A percentile compares a stretch with the other conserved stretches of the same genome.
Conservation (phyloP, 768 basidiomycete species). For the Thelephora ganbajun region DNA sequence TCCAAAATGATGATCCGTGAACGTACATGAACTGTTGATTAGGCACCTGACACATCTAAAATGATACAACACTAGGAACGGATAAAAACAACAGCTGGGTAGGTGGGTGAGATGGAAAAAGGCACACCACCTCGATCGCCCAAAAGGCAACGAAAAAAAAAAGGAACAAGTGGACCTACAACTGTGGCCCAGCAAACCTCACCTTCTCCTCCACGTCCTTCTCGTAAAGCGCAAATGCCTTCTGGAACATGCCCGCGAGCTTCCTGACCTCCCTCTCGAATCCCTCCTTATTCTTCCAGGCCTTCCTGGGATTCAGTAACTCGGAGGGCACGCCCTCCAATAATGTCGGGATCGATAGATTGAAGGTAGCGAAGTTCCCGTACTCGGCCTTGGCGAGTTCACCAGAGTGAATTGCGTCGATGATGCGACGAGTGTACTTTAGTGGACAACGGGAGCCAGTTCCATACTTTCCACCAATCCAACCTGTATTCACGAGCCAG, state of each 20-base stretch:
- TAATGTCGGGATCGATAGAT: conserved; percentile 68
- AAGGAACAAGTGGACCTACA: conserved; percentile 4
- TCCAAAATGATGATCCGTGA: too few relatives aligned
- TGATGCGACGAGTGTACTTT: conserved; percentile 89
- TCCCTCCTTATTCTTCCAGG: conserved; percentile 82
- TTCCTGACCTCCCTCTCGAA: conserved; percentile 83
- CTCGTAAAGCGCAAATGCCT: conserved; percentile 88
- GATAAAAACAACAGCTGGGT: too few relatives aligned
- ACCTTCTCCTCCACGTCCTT: conserved; percentile 73
- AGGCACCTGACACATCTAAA: too few relatives aligned
- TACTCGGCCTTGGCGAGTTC: conserved; percentile 78
- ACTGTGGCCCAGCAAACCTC: conserved; percentile 61
- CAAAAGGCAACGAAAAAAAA: too few relatives aligned
- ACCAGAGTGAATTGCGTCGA: conserved; percentile 94
- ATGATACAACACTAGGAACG: too few relatives aligned
- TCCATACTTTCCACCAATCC: conserved; percentile 91
- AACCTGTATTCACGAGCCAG: conserved; percentile 99
- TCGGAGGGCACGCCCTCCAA: conserved; percentile 84
- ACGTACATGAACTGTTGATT: too few relatives aligned
- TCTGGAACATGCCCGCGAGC: conserved; percentile 86
- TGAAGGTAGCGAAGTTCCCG: conserved; percentile 75
- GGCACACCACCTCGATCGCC: too few relatives aligned
- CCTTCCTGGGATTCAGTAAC: conserved; percentile 75
- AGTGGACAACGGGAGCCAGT: conserved; percentile 90
- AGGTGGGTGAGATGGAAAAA: too few relatives aligned